Evolutionary conservation across 495 filamentous ascomycete species (phyloP).

Genomic region (Penicillium macrosclerotiorum): DNA sequence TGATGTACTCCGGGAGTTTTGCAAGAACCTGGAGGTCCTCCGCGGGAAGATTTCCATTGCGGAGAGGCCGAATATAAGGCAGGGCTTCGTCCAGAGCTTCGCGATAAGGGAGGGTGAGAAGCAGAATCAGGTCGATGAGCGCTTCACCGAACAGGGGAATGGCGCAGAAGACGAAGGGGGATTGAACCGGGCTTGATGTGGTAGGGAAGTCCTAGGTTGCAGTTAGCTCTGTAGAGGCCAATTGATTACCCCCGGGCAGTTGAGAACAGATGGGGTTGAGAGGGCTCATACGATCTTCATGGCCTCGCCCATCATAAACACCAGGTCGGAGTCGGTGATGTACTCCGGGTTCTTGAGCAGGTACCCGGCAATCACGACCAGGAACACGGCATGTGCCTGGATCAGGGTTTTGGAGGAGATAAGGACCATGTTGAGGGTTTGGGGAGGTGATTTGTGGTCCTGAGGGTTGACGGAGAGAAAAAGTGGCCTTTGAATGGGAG

Average conservation of each 20-base stretch:
- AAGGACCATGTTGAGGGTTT: conserved; percentile 84
- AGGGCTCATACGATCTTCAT: conserved; percentile 64
- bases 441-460: conserved; percentile 9
- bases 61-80: conserved; percentile 27
- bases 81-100: conserved; percentile 37
- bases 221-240: conserved; percentile 32
- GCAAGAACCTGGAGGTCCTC: conserved; percentile 31
- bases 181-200: conserved; percentile 57
- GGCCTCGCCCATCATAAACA: conserved; percentile 79
- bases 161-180: conserved; percentile 69
- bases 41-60: conserved; percentile 24
- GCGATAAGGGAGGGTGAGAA: conserved; percentile 50
- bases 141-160: conserved; percentile 65
- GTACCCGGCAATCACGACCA: conserved; percentile 78
- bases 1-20: conserved; percentile 38
- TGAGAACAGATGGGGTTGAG: no score
- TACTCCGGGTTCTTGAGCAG: conserved; percentile 67
- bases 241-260: no score
- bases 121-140: conserved; percentile 69
- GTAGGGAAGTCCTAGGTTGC: conserved; percentile 42
- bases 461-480: conserved; percentile 2
- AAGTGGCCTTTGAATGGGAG: conserved; percentile 4
- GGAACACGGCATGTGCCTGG: conserved; percentile 74
- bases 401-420: conserved; percentile 75
- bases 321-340: conserved; percentile 75